Evolutionary conservation across 2,329 filamentous ascomycete species (phyloP).

Genomic region (Grosmannia serpens): DNA sequence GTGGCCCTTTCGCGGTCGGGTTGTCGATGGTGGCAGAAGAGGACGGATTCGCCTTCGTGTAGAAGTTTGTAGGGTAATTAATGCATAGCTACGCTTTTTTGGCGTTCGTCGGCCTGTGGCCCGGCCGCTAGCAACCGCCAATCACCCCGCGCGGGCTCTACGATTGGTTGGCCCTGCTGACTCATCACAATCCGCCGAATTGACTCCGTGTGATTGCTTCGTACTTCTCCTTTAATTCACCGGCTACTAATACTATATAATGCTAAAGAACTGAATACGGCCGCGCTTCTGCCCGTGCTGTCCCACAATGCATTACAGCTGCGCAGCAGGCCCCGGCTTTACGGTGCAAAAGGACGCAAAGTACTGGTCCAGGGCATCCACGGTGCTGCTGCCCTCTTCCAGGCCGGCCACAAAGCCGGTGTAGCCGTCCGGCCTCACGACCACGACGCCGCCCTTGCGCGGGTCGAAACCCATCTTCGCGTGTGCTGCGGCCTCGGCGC

Average conservation of each 20-base stretch:
- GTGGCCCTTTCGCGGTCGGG: not conserved
- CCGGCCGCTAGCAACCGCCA: not conserved
- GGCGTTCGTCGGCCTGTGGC: not conserved
- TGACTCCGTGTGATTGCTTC: too few relatives aligned
- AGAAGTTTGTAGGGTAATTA: too few relatives aligned
- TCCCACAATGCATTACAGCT: conserved; percentile 20
- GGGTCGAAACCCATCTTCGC: conserved; percentile 74
- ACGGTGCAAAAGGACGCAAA: conserved; percentile 64
- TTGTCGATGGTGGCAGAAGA: not conserved
- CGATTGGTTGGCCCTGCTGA: not conserved
- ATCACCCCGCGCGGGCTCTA: not conserved
- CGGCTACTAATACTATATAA: not conserved
- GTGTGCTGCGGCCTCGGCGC: conserved; percentile 65
- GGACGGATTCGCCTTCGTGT: not conserved
- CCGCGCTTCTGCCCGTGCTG: too few relatives aligned
- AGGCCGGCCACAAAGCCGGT: conserved; percentile 66
- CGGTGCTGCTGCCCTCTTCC: conserved; percentile 64
- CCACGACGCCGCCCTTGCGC: conserved; percentile 64
- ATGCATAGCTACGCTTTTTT: not conserved
- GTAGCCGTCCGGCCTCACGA: conserved; percentile 80
- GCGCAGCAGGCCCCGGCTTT: conserved; percentile 30
- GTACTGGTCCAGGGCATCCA: conserved; percentile 70
- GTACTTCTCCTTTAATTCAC: too few relatives aligned
- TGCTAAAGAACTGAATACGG: too few relatives aligned
- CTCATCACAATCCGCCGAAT: not conserved